Evolutionary conservation across 495 filamentous ascomycete species (phyloP).

Genomic region (Tuber umbilicatum): DNA sequence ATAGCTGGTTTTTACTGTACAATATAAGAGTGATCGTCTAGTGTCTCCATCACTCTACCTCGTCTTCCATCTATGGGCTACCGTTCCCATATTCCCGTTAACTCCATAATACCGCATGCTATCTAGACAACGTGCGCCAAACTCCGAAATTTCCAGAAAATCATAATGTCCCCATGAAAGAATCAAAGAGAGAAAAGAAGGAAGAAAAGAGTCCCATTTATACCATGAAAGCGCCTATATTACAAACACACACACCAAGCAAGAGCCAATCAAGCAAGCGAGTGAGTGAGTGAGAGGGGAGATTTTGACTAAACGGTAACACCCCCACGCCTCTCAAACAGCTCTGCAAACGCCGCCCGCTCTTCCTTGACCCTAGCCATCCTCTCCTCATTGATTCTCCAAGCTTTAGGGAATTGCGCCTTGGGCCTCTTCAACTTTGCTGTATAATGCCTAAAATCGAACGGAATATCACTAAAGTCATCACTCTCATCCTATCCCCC

Average conservation of each 20-base stretch:
- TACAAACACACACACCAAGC: not conserved
- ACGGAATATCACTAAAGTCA: constrained; percentile 77
- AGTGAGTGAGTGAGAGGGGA: not conserved
- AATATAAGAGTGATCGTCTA: not conserved
- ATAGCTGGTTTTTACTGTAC: not conserved
- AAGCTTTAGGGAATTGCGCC: constrained; percentile 68
- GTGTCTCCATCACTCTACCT: not conserved
- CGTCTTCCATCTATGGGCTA: constrained; percentile 7
- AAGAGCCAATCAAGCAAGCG: not conserved
- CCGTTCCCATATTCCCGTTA: not conserved
- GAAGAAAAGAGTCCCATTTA: not conserved
- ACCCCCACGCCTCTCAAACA: constrained; percentile 15
- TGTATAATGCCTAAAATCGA: constrained; percentile 83
- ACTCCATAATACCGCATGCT: not conserved
- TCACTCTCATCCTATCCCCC: constrained; percentile 58
- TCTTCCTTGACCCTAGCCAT: constrained; percentile 56
- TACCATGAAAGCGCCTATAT: constrained; percentile 13
- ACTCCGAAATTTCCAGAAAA: not conserved
- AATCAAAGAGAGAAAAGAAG: not conserved
- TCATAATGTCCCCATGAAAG: not conserved
- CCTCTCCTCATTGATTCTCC: constrained; percentile 68
- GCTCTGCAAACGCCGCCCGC: constrained; percentile 45
- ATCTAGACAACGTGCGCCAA: not conserved
- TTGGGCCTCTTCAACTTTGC: constrained; percentile 51
- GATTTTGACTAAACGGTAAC: constrained; percentile 7